phyloP scores from a whole-genome alignment of 768 basidiomycete species.

The Tricholomella constricta region DNA sequence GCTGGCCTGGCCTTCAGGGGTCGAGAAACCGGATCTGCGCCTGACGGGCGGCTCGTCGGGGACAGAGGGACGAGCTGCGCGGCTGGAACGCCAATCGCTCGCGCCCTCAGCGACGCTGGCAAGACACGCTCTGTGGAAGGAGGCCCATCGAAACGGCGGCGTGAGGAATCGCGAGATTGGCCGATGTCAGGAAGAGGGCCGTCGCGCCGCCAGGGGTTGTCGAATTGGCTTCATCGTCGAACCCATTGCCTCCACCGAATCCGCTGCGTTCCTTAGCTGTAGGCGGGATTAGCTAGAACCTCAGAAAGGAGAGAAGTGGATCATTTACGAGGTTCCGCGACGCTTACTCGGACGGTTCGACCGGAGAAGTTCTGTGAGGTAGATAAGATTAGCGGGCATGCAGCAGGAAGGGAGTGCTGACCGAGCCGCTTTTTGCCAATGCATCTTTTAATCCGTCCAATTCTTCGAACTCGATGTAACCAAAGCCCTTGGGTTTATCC shows the following conservation, averaged over 20 bases:
- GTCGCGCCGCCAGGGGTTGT: slow-evolving; percentile 83
- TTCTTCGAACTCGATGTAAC: slow-evolving; percentile 94
- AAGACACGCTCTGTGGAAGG: slow-evolving; percentile 41
- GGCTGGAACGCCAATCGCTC: slow-evolving; percentile 73
- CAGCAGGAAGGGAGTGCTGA: slow-evolving; percentile 35
- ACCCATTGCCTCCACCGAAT: slow-evolving; percentile 44
- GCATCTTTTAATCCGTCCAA: slow-evolving; percentile 86
- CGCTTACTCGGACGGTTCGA: slow-evolving; percentile 84
- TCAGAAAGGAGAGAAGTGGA: background rate
- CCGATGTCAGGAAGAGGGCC: slow-evolving; percentile 76
- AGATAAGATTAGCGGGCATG: slow-evolving; percentile 1
- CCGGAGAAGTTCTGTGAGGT: slow-evolving; percentile 64
- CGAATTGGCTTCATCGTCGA: slow-evolving; percentile 78
- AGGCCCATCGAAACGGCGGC: slow-evolving; percentile 67
- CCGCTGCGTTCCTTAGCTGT: slow-evolving; percentile 76
- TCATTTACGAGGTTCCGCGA: slow-evolving; percentile 92
- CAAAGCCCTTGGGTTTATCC: slow-evolving; percentile 96
- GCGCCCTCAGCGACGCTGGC: slow-evolving; percentile 57
- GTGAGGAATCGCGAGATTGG: slow-evolving; percentile 63
- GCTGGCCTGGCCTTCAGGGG: slow-evolving; percentile 42
- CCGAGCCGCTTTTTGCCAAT: slow-evolving; percentile 67
- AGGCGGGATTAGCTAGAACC: slow-evolving; percentile 12
- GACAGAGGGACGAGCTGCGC: slow-evolving; percentile 38
- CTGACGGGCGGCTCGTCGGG: slow-evolving; percentile 55
- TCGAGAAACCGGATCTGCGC: slow-evolving; percentile 60